A percentile compares a stretch with the other conserved stretches of the same genome.
These are phyloP conservation scores for Penicillium subrubescens DNA, from an alignment of 495 filamentous ascomycete species.

Conservation along the genomic window DNA sequence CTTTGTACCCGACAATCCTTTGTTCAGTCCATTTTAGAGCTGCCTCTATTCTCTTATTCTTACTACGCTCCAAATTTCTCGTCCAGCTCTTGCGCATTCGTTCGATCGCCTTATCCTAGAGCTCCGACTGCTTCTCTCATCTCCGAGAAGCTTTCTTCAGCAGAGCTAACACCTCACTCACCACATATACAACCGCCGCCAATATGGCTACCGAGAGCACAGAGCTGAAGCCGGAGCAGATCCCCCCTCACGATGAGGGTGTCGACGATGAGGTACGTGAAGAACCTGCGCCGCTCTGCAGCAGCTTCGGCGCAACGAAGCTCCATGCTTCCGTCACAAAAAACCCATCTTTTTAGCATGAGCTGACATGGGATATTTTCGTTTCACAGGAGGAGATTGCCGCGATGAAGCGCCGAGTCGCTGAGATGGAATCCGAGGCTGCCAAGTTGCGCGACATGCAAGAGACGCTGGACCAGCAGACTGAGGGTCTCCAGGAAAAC, in stretches of 20 bases:
- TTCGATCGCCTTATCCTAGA: slow-evolving; percentile 8
- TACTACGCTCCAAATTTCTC: neutral
- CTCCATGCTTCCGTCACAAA: neutral
- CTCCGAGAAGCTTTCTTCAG: slow-evolving; percentile 8
- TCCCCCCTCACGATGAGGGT: slow-evolving; percentile 43
- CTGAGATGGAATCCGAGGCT: slow-evolving; percentile 98
- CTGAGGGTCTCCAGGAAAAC: slow-evolving; percentile 80
- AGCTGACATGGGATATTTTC: neutral
- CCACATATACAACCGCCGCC: slow-evolving; percentile 11
- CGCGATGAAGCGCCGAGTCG: slow-evolving; percentile 96
- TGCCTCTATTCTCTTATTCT: neutral
- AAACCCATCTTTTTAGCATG: neutral
- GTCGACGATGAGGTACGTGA: slow-evolving; percentile 49
- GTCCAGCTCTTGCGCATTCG: slow-evolving; percentile 4
- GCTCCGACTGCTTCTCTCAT: slow-evolving; percentile 20
- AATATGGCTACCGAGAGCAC: slow-evolving; percentile 43
- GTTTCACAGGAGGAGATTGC: slow-evolving; percentile 83
- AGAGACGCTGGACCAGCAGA: slow-evolving; percentile 79
- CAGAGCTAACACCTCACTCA: slow-evolving; percentile 1
- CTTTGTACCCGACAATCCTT: slow-evolving; percentile 8
- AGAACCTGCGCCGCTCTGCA: neutral
- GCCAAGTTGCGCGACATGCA: slow-evolving; percentile 98
- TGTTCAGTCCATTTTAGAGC: neutral
- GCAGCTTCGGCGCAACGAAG: slow-evolving; percentile 5
- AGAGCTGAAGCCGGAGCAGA: slow-evolving; percentile 43